Evolutionary conservation across 2,329 filamentous ascomycete genomes (phyloP).

Genomic region (Parascedosporium putredinis): DNA sequence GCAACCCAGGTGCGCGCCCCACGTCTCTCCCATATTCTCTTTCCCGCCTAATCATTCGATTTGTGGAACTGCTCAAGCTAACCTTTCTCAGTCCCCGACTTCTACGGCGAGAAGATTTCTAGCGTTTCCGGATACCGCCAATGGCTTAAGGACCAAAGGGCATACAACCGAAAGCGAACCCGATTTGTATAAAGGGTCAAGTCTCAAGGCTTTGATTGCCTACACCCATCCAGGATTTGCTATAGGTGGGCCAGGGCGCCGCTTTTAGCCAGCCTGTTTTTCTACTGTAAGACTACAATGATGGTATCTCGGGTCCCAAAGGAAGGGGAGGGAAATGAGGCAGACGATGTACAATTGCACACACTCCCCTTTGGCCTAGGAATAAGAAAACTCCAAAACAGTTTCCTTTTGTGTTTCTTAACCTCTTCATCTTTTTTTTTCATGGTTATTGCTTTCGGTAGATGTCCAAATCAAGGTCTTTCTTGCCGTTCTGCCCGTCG

Average conservation of each 20-base stretch:
- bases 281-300: slow-evolving; percentile 6
- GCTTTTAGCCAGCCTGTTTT: not conserved
- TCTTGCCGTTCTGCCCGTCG: slow-evolving; percentile 5
- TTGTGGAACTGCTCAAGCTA: not conserved
- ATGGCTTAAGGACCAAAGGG: slow-evolving; percentile 95
- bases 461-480: slow-evolving; percentile 10
- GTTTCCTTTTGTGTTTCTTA: not conserved
- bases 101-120: slow-evolving; percentile 97
- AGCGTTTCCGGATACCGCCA: slow-evolving; percentile 84
- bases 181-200: slow-evolving; percentile 52
- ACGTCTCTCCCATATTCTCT: not conserved
- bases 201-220: no score
- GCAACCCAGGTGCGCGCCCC: slow-evolving; percentile 58
- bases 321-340: slow-evolving; percentile 7
- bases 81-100: slow-evolving; percentile 65
- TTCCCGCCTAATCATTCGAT: not conserved
- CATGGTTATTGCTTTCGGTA: no score
- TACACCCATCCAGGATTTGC: no score
- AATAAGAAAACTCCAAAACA: not conserved
- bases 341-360: slow-evolving; percentile 15
- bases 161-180: slow-evolving; percentile 85
- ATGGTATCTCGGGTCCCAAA: not conserved
- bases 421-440: not conserved
- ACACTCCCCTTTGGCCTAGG: not conserved
- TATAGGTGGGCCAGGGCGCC: not conserved